Percentiles rank a stretch among this genome's conserved stretches.
Evolutionary conservation across 2,329 filamentous ascomycete genomes (phyloP).

Genomic region (Trichoderma breve): DNA sequence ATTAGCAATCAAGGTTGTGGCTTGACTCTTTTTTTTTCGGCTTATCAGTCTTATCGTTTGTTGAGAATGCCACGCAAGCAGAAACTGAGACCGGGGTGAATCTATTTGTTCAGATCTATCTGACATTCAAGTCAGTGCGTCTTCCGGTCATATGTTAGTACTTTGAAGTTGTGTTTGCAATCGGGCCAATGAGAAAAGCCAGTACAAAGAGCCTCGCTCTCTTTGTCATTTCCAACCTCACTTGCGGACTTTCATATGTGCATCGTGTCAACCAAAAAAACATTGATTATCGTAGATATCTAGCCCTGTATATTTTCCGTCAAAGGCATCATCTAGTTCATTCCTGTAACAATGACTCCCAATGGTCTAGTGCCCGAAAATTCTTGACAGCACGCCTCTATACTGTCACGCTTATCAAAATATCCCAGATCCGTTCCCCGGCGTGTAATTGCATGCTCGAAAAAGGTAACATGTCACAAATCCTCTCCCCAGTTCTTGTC

Average conservation of each 20-base stretch:
- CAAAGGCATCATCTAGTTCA: slow-evolving; percentile 15
- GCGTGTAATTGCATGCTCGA: not conserved
- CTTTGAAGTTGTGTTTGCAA: not conserved
- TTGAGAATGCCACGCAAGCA: slow-evolving; percentile 20
- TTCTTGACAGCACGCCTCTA: slow-evolving; percentile 16
- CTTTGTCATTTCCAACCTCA: not conserved
- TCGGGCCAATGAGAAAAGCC: not conserved
- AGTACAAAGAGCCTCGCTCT: not conserved
- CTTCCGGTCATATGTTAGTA: not conserved
- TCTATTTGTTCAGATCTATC: not conserved
- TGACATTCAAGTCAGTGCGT: not conserved
- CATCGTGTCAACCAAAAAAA: slow-evolving; percentile 4
- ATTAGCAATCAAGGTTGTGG: not conserved
- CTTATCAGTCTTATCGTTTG: not conserved
- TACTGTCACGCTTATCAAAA: slow-evolving; percentile 17
- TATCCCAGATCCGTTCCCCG: slow-evolving; percentile 13
- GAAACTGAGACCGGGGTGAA: not conserved
- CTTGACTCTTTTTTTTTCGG: not conserved
- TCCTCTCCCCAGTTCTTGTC: not conserved
- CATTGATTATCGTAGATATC: slow-evolving; percentile 19
- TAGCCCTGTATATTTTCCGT: slow-evolving; percentile 14
- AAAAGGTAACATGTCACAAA: slow-evolving; percentile 2
- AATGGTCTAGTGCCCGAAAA: slow-evolving; percentile 12
- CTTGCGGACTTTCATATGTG: not conserved
- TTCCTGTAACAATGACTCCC: slow-evolving; percentile 9